These are phyloP conservation scores for Linum lewisii DNA, from an alignment of 345 rosid species.

Conservation along the genomic window DNA sequence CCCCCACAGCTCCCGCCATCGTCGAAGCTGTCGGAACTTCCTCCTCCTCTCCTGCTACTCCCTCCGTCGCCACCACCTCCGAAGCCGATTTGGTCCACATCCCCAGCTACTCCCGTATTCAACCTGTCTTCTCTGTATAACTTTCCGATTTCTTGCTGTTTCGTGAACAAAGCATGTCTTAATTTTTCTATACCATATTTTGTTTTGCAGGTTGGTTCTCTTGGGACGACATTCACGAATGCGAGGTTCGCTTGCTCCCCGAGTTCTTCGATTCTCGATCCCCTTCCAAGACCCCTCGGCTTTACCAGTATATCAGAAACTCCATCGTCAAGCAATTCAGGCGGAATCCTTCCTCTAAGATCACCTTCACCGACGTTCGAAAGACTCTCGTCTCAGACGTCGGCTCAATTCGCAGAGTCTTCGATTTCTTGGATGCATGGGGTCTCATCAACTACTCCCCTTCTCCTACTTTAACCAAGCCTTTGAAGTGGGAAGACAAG, in stretches of 20 bases:
- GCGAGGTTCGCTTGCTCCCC: slow-evolving; percentile 67
- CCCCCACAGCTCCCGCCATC: slow-evolving; percentile 12
- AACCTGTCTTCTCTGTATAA: not conserved
- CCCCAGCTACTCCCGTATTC: slow-evolving; percentile 86
- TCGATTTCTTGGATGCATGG: slow-evolving; percentile 90
- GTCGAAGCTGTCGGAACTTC: slow-evolving; percentile 12
- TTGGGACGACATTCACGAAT: slow-evolving; percentile 45
- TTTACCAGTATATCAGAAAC: slow-evolving; percentile 61
- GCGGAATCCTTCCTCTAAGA: slow-evolving; percentile 47
- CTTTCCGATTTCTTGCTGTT: not conserved
- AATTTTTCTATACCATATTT: not conserved
- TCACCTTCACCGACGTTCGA: slow-evolving; percentile 72
- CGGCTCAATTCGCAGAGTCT: slow-evolving; percentile 83
- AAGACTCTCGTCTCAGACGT: slow-evolving; percentile 74
- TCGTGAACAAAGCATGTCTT: too few species aligned
- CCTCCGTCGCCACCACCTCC: slow-evolving; percentile 19
- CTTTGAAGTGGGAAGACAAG: slow-evolving; percentile 86
- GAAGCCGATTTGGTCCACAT: slow-evolving; percentile 37
- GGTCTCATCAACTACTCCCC: slow-evolving; percentile 54
- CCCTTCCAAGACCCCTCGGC: slow-evolving; percentile 50
- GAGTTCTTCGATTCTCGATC: slow-evolving; percentile 66
- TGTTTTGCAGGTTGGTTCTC: slow-evolving; percentile 68
- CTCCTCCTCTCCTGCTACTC: not conserved
- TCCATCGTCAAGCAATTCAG: slow-evolving; percentile 61
- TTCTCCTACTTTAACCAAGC: slow-evolving; percentile 38